Evolutionary conservation across 345 rosid genomes (phyloP).

Genomic region (Laguncularia racemosa): DNA sequence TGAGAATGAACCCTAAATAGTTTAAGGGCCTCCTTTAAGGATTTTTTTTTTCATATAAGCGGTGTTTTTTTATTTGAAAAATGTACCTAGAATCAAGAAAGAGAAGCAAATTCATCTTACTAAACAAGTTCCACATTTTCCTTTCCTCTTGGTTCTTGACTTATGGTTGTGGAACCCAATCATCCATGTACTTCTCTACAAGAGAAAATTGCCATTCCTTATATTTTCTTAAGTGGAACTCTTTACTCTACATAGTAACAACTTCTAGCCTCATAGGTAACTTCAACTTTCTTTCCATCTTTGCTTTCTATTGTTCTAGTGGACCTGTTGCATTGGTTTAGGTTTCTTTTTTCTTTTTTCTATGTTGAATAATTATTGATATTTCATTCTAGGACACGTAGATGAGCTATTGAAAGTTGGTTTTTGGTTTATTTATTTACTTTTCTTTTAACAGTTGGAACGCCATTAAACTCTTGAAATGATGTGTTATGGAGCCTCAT

Average conservation of each 20-base stretch:
- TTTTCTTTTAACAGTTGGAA: too few species aligned
- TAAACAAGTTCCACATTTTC: background rate
- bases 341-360: too few species aligned
- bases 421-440: too few species aligned
- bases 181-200: conserved; percentile 9
- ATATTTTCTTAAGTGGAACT: background rate
- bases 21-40: conserved; percentile 6
- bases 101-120: background rate
- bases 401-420: too few species aligned
- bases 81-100: background rate
- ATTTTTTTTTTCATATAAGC: background rate
- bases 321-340: too few species aligned
- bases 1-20: conserved; percentile 1
- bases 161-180: background rate
- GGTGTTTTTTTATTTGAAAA: conserved; percentile 1
- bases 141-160: background rate
- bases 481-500: too few species aligned
- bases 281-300: conserved; percentile 1
- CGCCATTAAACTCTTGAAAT: too few species aligned
- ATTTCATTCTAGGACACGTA: too few species aligned
- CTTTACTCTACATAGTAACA: background rate
- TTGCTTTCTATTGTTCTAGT: too few species aligned
- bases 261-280: conserved; percentile 4
- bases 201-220: conserved; percentile 8
- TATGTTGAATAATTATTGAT: too few species aligned